phyloP scores from a whole-genome alignment of 1,139 yeast genomes.

The Entelexis sorbosivorans region DNA sequence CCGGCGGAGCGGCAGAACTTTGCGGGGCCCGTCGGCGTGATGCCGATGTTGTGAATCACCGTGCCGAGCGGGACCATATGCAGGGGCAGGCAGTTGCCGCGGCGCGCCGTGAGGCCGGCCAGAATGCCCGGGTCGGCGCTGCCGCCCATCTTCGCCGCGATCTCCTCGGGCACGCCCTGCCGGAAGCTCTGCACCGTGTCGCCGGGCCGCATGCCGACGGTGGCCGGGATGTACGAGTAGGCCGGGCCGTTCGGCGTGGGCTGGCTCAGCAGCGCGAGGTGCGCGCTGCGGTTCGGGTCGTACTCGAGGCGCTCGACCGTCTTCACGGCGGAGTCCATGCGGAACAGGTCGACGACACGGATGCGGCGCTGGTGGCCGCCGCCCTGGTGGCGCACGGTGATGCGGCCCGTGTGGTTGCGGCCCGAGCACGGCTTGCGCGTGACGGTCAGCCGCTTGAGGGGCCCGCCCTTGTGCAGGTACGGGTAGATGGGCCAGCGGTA shows the following conservation, averaged over 20 bases:
- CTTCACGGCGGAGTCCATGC: conserved; percentile 60
- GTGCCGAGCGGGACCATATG: conserved; percentile 90
- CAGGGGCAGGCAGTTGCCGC: conserved; percentile 91
- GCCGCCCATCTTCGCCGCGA: conserved; percentile 75
- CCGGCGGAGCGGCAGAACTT: conserved; percentile 92
- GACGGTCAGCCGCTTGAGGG: conserved; percentile 63
- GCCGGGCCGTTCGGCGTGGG: conserved; percentile 29
- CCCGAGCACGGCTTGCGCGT: conserved; percentile 72
- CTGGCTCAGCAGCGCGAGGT: conserved; percentile 61
- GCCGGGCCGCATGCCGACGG: conserved; percentile 87
- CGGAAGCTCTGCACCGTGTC: conserved; percentile 85
- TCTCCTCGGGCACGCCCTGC: conserved; percentile 69
- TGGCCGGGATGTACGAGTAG: conserved; percentile 72
- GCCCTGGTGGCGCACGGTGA: conserved; percentile 90
- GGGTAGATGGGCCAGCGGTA: conserved; percentile 78
- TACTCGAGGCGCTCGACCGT: conserved; percentile 81
- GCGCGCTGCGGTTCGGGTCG: conserved; percentile 92
- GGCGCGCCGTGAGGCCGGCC: conserved; percentile 75
- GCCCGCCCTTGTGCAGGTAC: conserved; percentile 76
- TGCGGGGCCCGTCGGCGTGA: conserved; percentile 69
- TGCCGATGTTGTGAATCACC: conserved; percentile 77
- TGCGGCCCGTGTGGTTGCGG: conserved; percentile 77
- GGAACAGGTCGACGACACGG: conserved; percentile 66
- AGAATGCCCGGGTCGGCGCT: conserved; percentile 79
- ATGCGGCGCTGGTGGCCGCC: conserved; percentile 92